Conservation (phyloP, 306 rosid species). For the Dalbergia cultrata region DNA sequence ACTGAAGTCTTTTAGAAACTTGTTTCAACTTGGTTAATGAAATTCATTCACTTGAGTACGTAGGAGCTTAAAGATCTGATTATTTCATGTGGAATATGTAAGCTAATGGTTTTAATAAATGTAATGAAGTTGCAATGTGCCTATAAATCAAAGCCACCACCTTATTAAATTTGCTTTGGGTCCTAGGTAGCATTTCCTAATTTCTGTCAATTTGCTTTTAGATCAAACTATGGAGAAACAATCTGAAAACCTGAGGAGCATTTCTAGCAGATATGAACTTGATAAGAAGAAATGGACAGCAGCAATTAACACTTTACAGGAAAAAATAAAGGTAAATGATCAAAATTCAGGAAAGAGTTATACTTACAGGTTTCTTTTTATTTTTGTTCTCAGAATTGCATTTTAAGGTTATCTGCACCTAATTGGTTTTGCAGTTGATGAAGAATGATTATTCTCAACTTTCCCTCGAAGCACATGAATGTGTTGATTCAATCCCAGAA, state of each 20-base stretch:
- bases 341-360: conserved; percentile 13
- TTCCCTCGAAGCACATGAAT: conserved; percentile 79
- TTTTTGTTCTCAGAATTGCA: conserved; percentile 15
- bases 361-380: conserved; percentile 8
- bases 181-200: conserved; percentile 32
- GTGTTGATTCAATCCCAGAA: conserved; percentile 87
- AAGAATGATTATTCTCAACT: conserved; percentile 69
- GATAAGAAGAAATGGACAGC: conserved; percentile 75
- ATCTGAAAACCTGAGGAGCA: conserved; percentile 68
- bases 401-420: conserved; percentile 7
- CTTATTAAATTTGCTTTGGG: conserved; percentile 23
- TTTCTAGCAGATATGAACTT: conserved; percentile 66
- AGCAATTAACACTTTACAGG: conserved; percentile 66
- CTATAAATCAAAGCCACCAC: conserved; percentile 6
- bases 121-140: conserved; percentile 4
- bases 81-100: conserved; percentile 26
- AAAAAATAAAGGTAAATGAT: conserved; percentile 64
- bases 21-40: background rate
- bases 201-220: conserved; percentile 47
- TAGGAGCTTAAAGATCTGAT: conserved; percentile 29
- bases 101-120: conserved; percentile 25
- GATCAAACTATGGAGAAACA: conserved; percentile 83
- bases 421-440: conserved; percentile 72
- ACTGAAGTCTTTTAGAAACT: background rate
- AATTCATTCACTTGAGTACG: conserved; percentile 1